Percentiles rank a stretch among this genome's conserved stretches.
Conservation (phyloP, 768 basidiomycete genomes). For the Boletus subcaerulescens region DNA sequence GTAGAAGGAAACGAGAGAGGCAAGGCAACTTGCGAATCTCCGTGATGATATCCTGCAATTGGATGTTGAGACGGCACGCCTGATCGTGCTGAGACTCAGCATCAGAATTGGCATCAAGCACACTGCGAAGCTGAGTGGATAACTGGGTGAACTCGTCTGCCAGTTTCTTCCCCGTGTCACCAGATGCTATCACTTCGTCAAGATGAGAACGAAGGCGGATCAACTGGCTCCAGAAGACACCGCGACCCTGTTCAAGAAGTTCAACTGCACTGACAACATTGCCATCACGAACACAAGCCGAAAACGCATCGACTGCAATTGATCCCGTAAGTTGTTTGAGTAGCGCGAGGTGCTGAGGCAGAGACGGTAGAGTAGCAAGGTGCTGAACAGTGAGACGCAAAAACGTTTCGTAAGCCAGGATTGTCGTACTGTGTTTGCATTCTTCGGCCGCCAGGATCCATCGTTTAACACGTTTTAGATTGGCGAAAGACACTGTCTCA, state of each 20-base stretch:
- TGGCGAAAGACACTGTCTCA: neutral
- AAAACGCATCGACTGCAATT: constrained; percentile 3
- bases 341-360: neutral
- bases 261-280: constrained; percentile 22
- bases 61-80: neutral
- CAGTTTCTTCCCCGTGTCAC: neutral
- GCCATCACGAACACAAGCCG: constrained; percentile 8
- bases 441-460: constrained; percentile 6
- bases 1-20: constrained; percentile 30
- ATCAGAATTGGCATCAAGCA: neutral
- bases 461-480: neutral
- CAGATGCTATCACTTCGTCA: neutral
- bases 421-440: constrained; percentile 1
- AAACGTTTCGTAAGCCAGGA: constrained; percentile 12
- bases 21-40: constrained; percentile 18
- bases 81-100: neutral
- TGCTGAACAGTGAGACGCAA: neutral
- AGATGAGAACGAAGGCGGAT: constrained; percentile 13
- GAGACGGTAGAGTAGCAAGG: neutral
- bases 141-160: neutral
- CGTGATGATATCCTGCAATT: constrained; percentile 4
- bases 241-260: constrained; percentile 17
- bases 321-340: constrained; percentile 4
- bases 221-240: neutral
- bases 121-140: neutral